Conservation (phyloP, 1,139 yeast species). For the Blastobotrys ciferrii region DNA sequence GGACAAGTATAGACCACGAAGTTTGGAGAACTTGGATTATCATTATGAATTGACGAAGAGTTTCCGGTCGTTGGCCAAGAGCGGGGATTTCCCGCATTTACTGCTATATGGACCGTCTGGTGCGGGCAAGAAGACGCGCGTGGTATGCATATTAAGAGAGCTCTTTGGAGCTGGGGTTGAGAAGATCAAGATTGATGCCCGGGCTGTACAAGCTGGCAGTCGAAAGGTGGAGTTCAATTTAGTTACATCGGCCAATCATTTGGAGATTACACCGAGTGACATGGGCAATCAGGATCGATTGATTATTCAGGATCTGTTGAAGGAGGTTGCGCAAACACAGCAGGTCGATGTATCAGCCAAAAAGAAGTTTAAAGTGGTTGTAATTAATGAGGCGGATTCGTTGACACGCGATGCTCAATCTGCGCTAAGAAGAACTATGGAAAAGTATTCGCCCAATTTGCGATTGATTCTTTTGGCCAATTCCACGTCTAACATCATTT, state of each 20-base stretch:
- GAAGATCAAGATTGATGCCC: constrained; percentile 82
- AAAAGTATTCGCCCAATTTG: constrained; percentile 85
- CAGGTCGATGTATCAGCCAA: constrained; percentile 76
- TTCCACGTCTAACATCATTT: constrained; percentile 85
- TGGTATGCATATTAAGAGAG: constrained; percentile 74
- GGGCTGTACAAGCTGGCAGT: constrained; percentile 71
- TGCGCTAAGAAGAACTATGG: constrained; percentile 97
- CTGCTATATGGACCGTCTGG: constrained; percentile 95
- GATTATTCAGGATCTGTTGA: constrained; percentile 88
- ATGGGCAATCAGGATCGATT: constrained; percentile 94
- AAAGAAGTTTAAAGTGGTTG: constrained; percentile 85
- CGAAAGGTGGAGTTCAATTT: constrained; percentile 87
- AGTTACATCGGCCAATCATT: constrained; percentile 82
- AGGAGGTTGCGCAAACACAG: constrained; percentile 93
- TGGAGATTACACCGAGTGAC: constrained; percentile 95
- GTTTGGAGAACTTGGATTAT: constrained; percentile 60
- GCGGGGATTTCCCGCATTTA: constrained; percentile 92
- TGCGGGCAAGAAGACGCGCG: constrained; percentile 94
- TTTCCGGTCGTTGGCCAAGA: constrained; percentile 52
- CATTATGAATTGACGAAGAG: constrained; percentile 64
- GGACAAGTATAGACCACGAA: constrained; percentile 83
- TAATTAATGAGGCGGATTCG: constrained; percentile 92
- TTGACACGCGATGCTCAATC: constrained; percentile 96
- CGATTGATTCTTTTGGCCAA: constrained; percentile 83
- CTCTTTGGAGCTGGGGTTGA: constrained; percentile 82